Evolutionary conservation across 768 basidiomycete species (phyloP), one percentile per base, ranked within the genome.

Genomic region (Lentinula boryana): DNA sequence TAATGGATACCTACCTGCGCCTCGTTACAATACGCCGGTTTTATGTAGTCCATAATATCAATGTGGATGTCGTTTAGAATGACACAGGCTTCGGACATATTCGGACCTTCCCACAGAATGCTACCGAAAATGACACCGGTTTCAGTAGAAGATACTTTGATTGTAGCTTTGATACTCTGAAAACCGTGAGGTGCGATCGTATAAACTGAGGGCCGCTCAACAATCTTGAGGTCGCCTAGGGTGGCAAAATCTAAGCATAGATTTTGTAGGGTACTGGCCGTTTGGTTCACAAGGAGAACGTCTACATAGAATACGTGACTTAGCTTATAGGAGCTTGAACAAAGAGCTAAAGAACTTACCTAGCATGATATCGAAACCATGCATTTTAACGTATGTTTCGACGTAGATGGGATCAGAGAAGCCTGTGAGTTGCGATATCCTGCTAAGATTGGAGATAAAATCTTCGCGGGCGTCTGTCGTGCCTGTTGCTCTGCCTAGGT

Each of bases 391-490:
- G 68, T 93, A 93, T 1, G 96, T 95, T 71, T 99, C 97, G 7
- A 95, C 95, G 67, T 98, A 98, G 63, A 99, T 93, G 10, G 96
- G 93, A 71, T 98, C 97, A 32, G 95, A 97, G 82, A 98, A 98
- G 35, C 96, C 95, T 87, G 95, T 98, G 44, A 98, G 83, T 70
- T 97, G 95, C 13, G 93, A 88, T 64, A 98, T 95, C 27, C 91
- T 84, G 66, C 87, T 95, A 50, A 98, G 80, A 71, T 95, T 95
- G 3, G 95, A 97, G 70, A 95, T 86, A 70, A 97, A 92, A 76
- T 96, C 95, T 73, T 97, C 95, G 46, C 87, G 87, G 1, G 86
- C 80, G 63, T 96, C 95, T 9, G 80, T 79, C 6, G 89, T 73
- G 13, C 95, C 95, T 9, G 96, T 98, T 6, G 96, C 96, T 41